Conservation (phyloP, 2,329 filamentous ascomycete genomes). For the Coniochaeta sp. region DNA sequence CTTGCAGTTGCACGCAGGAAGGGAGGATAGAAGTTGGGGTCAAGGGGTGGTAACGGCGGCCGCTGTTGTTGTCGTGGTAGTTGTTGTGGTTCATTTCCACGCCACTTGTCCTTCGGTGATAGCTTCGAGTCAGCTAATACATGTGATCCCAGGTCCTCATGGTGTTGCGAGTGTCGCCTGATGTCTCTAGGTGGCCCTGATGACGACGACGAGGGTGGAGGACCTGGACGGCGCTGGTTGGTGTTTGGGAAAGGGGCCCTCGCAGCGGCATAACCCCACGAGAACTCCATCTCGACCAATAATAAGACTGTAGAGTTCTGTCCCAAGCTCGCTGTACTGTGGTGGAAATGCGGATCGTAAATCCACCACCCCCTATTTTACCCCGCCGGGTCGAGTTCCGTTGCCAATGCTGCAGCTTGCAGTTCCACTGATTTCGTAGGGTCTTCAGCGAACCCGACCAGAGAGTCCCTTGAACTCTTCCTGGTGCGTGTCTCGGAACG, state of each 20-base stretch:
- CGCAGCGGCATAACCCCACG: constrained; percentile 18
- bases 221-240: constrained; percentile 12
- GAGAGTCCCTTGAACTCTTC: too few relatives aligned
- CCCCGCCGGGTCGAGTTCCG: background rate
- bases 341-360: background rate
- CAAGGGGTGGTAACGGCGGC: background rate
- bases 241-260: constrained; percentile 17
- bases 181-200: background rate
- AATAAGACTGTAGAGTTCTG: background rate
- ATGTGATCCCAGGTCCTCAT: background rate
- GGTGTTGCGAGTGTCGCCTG: constrained; percentile 1
- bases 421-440: too few relatives aligned
- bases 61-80: background rate
- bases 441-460: too few relatives aligned
- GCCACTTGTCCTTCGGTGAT: constrained; percentile 2
- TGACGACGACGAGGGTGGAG: constrained; percentile 1
- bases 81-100: background rate
- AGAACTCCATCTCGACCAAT: constrained; percentile 17
- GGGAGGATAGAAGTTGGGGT: background rate
- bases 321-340: constrained; percentile 1
- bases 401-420: too few relatives aligned
- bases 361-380: background rate
- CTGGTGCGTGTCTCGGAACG: too few relatives aligned
- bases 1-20: background rate
- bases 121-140: constrained; percentile 5